Conservation (phyloP, 2,329 filamentous ascomycete species). For the Aspergillus amoenus region DNA sequence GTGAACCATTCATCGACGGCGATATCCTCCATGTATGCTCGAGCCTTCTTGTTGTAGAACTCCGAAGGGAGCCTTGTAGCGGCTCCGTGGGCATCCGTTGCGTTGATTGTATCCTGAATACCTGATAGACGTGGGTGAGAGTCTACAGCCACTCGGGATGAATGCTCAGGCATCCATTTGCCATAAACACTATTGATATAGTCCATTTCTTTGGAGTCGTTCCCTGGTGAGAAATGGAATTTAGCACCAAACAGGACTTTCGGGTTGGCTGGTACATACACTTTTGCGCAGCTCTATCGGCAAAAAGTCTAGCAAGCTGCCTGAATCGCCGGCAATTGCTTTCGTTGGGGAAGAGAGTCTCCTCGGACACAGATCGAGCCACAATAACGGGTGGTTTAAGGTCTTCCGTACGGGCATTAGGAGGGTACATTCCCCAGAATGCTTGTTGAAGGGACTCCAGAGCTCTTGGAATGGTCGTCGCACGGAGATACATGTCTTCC, state of each 20-base stretch:
- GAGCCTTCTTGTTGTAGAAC: conserved; percentile 78
- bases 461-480: conserved; percentile 72
- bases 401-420: conserved; percentile 47
- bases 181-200: conserved; percentile 76
- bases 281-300: conserved; percentile 66
- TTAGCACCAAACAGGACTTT: not conserved
- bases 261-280: conserved; percentile 45
- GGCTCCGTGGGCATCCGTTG: conserved; percentile 79
- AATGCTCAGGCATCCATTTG: conserved; percentile 78
- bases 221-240: conserved; percentile 47
- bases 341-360: conserved; percentile 80
- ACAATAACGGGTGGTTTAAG: conserved; percentile 67
- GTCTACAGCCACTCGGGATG: conserved; percentile 73
- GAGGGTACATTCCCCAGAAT: conserved; percentile 73
- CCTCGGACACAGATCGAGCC: conserved; percentile 63
- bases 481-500: conserved; percentile 68
- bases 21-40: conserved; percentile 68
- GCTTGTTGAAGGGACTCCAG: conserved; percentile 75
- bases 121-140: conserved; percentile 80
- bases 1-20: conserved; percentile 89
- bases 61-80: conserved; percentile 75
- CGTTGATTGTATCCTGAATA: conserved; percentile 92
- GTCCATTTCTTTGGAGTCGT: conserved; percentile 74
- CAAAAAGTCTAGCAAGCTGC: conserved; percentile 68
- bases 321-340: conserved; percentile 71